phyloP scores from a whole-genome alignment of 1,284 basidiomycete genomes.

The Neolentinus lepideus region DNA sequence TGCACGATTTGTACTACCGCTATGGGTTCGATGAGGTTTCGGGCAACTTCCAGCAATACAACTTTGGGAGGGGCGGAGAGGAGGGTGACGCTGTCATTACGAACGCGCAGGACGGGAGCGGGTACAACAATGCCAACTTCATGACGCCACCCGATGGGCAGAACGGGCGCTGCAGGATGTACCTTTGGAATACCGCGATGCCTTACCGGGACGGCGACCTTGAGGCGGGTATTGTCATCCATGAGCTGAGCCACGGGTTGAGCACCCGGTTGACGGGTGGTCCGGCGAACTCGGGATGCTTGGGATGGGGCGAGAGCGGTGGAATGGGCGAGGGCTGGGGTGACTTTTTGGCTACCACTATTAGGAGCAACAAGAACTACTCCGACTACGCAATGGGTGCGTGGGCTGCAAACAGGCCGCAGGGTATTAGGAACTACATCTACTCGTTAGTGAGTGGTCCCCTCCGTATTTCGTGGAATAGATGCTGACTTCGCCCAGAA shows the following conservation, averaged over 20 bases:
- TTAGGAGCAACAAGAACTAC: constrained; percentile 70
- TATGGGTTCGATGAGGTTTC: constrained; percentile 89
- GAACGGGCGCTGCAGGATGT: constrained; percentile 93
- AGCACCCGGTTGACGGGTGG: constrained; percentile 94
- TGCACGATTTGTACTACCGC: constrained; percentile 71
- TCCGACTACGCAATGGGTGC: constrained; percentile 86
- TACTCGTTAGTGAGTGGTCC: constrained; percentile 59
- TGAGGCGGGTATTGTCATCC: constrained; percentile 91
- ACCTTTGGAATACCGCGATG: constrained; percentile 85
- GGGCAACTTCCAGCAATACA: constrained; percentile 97
- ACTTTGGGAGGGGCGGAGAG: constrained; percentile 84
- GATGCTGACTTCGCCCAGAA: constrained; percentile 32
- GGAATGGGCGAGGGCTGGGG: constrained; percentile 98
- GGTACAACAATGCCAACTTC: constrained; percentile 86
- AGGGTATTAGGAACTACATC: constrained; percentile 83
- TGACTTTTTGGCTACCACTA: constrained; percentile 81
- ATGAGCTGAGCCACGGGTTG: constrained; percentile 85
- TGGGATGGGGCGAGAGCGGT: constrained; percentile 93
- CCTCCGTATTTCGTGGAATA: background rate
- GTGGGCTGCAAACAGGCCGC: constrained; percentile 80
- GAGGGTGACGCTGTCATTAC: constrained; percentile 90
- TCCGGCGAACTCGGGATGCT: constrained; percentile 86
- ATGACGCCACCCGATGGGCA: constrained; percentile 74
- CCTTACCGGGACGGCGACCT: constrained; percentile 94
- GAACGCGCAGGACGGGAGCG: constrained; percentile 91